phyloP scores from a whole-genome alignment of 768 basidiomycete species.

The Auricularia heimuer region DNA sequence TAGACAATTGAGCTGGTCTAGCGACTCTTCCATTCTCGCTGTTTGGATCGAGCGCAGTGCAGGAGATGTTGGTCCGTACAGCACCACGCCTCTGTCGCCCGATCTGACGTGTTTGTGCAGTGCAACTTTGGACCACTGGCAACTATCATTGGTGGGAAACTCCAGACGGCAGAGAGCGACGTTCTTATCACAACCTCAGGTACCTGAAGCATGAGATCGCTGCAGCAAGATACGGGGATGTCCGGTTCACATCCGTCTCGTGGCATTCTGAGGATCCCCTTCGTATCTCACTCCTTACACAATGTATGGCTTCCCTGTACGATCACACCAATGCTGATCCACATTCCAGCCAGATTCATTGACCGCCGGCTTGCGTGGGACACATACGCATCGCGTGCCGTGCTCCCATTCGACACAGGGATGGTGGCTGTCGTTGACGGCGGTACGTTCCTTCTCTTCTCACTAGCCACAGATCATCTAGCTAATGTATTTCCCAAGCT shows the following conservation, averaged over 20 bases:
- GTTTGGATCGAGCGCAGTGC: slow-evolving; percentile 69
- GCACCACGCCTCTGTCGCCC: background rate
- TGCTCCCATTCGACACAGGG: slow-evolving; percentile 67
- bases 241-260: slow-evolving; percentile 57
- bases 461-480: slow-evolving; percentile 1
- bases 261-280: slow-evolving; percentile 86
- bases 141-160: slow-evolving; percentile 82
- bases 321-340: background rate
- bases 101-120: slow-evolving; percentile 18
- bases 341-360: slow-evolving; percentile 34
- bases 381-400: slow-evolving; percentile 48
- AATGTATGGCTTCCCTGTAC: slow-evolving; percentile 34
- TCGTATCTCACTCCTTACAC: slow-evolving; percentile 54
- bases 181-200: slow-evolving; percentile 29
- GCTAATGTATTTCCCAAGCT: slow-evolving; percentile 31
- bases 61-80: slow-evolving; percentile 59
- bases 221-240: slow-evolving; percentile 30
- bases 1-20: slow-evolving; percentile 74
- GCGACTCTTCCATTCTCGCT: slow-evolving; percentile 75
- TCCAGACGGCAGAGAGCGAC: background rate
- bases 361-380: slow-evolving; percentile 70
- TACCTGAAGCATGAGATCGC: slow-evolving; percentile 87
- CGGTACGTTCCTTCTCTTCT: slow-evolving; percentile 35
- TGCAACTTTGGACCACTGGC: slow-evolving; percentile 89
- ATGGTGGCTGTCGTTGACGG: slow-evolving; percentile 86